These are phyloP conservation scores for Polytrichum formosum DNA, from an alignment of 225 moss, liverwort and hornwort genomes.

Conservation along the genomic window DNA sequence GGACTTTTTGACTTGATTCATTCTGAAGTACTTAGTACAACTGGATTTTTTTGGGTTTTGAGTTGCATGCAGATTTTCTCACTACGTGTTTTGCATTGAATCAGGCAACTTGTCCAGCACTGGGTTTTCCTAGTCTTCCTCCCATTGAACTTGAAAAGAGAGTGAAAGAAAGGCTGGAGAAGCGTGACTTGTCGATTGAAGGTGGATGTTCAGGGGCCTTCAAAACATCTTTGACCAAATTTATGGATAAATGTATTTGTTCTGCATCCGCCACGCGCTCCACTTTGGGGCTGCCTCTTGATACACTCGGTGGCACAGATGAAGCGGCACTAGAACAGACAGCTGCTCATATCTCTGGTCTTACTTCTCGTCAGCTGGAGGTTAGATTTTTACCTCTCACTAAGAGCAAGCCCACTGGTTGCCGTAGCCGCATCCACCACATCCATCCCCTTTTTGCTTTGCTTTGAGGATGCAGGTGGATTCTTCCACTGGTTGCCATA, in stretches of 20 bases:
- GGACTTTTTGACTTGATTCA: not conserved
- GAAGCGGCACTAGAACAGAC: conserved; percentile 51
- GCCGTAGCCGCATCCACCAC: not conserved
- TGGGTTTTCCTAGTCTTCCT: conserved; percentile 38
- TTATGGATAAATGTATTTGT: conserved; percentile 56
- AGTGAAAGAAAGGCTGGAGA: conserved; percentile 58
- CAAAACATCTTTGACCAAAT: conserved; percentile 49
- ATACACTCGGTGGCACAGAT: conserved; percentile 34
- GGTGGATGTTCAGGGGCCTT: conserved; percentile 73
- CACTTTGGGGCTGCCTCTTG: conserved; percentile 63
- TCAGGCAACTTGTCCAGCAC: conserved; percentile 87
- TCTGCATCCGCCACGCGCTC: conserved; percentile 53
- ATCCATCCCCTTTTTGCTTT: not conserved
- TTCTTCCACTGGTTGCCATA: not conserved
- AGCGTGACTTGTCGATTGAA: conserved; percentile 62
- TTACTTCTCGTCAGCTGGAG: conserved; percentile 77
- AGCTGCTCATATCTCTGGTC: conserved; percentile 71
- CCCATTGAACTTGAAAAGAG: conserved; percentile 52
- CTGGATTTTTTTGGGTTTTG: not conserved
- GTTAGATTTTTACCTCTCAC: conserved; percentile 23
- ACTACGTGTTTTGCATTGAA: conserved; percentile 16
- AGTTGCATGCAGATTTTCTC: not conserved
- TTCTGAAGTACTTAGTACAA: not conserved
- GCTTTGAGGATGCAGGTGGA: not conserved
- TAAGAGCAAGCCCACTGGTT: not conserved